Evolutionary conservation across 2,329 filamentous ascomycete genomes (phyloP), one percentile per base, ranked within the genome.

Genomic region (Aquanectria penicillioides): DNA sequence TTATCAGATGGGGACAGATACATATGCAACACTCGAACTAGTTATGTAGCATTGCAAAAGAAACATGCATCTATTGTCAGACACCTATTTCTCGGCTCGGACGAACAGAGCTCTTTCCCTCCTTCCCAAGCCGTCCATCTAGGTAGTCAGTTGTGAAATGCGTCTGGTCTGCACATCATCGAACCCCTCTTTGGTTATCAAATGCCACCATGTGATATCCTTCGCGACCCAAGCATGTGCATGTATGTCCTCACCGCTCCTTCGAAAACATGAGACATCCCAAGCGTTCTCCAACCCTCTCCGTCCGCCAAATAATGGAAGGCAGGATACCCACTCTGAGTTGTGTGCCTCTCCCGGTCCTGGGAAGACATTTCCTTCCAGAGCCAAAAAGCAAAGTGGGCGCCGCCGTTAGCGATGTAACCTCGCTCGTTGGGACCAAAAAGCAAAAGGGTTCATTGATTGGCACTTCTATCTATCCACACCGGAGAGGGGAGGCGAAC

Each of bases 201-300:
- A 25, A 43, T 40, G 33, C 9, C 25, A 28, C 34, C 34, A 51
- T 29, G 36, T 51, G 34, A 51, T 31, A 22, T 31, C 38, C 44
- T 44, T 38, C 22, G 26, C 44, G 11, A 29, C 38, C 3, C 15
- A 5, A 20, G 20, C 12, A n/a, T n/a, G n/a, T n/a, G n/a, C n/a
- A n/a, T n/a, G n/a, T n/a, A n/a, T n/a, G n/a, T n/a, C n/a, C 38
- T 53, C 38, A 53, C 50, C 50, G 50, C 50, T 53, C 28, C 23
- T 53, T 53, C 40, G 38, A 26, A 15, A 36, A 15, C n/a, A 25
- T 43, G 49, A 52, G 49, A 52, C 49, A 52, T 52, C 26, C 9
- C 20, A 34, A 33, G n/a, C 33, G 31, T 25, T 48, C 31, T 46
- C 26, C 6, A n/a, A 26, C 17, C 10, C 13, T 8, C 43, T 13